A percentile compares a stretch with the other conserved stretches of the same genome.
Evolutionary conservation across 805 yeast genomes (phyloP).

Genomic region (Priceomyces melissophilus): DNA sequence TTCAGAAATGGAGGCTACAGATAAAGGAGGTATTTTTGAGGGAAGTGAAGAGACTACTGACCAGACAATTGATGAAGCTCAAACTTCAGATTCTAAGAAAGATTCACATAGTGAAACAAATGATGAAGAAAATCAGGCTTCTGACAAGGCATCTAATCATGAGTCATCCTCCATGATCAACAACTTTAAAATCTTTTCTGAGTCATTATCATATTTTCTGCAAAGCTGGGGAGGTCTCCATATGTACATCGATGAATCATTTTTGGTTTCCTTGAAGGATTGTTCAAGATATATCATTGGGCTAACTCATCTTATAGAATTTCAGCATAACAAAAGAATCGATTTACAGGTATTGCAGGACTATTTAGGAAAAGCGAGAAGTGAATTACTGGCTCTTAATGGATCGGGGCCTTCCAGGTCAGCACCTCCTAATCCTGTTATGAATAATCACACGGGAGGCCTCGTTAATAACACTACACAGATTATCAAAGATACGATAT

Average conservation of each 20-base stretch:
- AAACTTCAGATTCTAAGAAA: constrained; percentile 2
- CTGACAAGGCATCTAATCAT: constrained; percentile 2
- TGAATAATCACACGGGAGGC: constrained; percentile 23
- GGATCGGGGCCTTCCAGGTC: constrained; percentile 9
- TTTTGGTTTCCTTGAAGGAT: constrained; percentile 78
- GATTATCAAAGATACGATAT: constrained; percentile 47
- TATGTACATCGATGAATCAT: constrained; percentile 67
- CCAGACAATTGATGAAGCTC: constrained; percentile 5
- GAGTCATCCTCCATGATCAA: constrained; percentile 13
- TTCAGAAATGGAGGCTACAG: constrained; percentile 2
- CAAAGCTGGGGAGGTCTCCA: constrained; percentile 41
- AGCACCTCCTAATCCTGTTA: constrained; percentile 33
- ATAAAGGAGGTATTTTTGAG: constrained; percentile 7
- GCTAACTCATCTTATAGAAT: constrained; percentile 58
- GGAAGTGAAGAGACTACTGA: neutral
- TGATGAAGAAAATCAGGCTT: neutral
- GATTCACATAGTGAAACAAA: neutral
- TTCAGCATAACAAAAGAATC: constrained; percentile 86
- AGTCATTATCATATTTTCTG: constrained; percentile 33
- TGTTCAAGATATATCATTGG: constrained; percentile 65
- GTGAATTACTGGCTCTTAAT: constrained; percentile 48
- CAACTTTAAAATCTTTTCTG: constrained; percentile 36
- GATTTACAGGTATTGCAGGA: constrained; percentile 86
- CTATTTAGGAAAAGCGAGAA: constrained; percentile 66
- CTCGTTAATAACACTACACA: constrained; percentile 42